These are phyloP conservation scores for Purshia tridentata DNA, from an alignment of 306 rosid species.

Conservation along the genomic window DNA sequence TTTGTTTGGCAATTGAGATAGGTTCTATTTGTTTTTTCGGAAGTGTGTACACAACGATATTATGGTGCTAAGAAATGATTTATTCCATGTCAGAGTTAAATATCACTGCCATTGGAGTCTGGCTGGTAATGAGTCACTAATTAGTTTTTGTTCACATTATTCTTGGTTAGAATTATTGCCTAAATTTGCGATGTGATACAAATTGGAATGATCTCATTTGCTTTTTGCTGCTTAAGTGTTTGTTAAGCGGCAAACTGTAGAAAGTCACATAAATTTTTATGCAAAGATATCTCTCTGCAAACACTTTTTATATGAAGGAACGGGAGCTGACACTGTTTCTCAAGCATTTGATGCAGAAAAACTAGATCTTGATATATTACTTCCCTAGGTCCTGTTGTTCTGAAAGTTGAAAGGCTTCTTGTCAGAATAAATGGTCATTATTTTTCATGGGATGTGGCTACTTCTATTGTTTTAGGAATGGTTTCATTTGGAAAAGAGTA, in stretches of 20 bases:
- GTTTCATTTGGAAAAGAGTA: slow-evolving; percentile 33
- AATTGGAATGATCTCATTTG: slow-evolving; percentile 21
- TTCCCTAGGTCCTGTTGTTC: slow-evolving; percentile 25
- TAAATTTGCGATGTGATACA: slow-evolving; percentile 18
- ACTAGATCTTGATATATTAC: slow-evolving; percentile 34
- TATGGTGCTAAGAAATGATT: slow-evolving; percentile 15
- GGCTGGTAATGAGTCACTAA: slow-evolving; percentile 18
- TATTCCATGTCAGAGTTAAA: slow-evolving; percentile 13
- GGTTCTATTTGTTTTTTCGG: not conserved
- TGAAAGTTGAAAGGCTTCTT: slow-evolving; percentile 34
- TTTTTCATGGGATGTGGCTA: slow-evolving; percentile 37
- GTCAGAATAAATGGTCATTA: slow-evolving; percentile 28
- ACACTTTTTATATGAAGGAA: slow-evolving; percentile 31
- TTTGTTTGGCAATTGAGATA: not conserved
- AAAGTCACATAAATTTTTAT: slow-evolving; percentile 26
- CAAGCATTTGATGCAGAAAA: slow-evolving; percentile 28
- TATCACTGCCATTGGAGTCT: slow-evolving; percentile 12
- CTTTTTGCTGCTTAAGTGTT: slow-evolving; percentile 19
- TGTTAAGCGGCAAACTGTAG: slow-evolving; percentile 24
- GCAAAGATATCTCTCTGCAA: slow-evolving; percentile 30
- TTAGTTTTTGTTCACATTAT: not conserved
- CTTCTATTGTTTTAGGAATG: slow-evolving; percentile 32
- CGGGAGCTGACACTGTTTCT: slow-evolving; percentile 34
- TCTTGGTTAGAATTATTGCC: slow-evolving; percentile 14
- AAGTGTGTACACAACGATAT: not conserved